Conservation (phyloP, 352 stramenopile genomes). For the Phytopythium helicoides region DNA sequence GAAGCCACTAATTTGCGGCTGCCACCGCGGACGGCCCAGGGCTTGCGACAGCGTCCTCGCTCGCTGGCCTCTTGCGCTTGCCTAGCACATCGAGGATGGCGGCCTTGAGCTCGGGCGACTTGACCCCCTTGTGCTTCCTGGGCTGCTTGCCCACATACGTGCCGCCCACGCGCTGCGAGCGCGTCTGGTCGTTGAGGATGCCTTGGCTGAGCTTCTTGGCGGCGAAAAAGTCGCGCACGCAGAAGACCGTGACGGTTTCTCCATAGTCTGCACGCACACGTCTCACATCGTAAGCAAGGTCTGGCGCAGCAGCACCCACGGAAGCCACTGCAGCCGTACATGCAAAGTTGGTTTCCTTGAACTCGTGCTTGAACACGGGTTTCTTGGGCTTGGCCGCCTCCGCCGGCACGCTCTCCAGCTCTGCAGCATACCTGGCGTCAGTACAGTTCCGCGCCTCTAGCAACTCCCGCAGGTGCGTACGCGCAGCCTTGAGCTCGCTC, state of each 20-base stretch:
- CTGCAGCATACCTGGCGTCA: conserved; percentile 14
- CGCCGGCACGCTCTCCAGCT: conserved; percentile 17
- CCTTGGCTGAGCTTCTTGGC: conserved; percentile 69
- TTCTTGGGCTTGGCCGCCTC: conserved; percentile 25
- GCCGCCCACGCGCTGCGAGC: conserved; percentile 51
- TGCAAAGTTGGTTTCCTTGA: conserved; percentile 69
- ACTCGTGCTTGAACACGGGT: conserved; percentile 75
- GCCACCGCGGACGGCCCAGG: background rate
- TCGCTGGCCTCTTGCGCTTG: conserved; percentile 13
- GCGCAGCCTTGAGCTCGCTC: conserved; percentile 17
- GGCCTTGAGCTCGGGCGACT: conserved; percentile 31
- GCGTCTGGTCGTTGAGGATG: conserved; percentile 74
- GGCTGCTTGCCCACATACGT: conserved; percentile 22
- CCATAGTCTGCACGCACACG: conserved; percentile 46
- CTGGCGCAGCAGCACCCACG: too few relatives aligned
- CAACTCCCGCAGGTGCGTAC: too few relatives aligned
- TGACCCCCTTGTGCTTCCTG: conserved; percentile 25
- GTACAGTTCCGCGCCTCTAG: too few relatives aligned
- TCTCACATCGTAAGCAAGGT: too few relatives aligned
- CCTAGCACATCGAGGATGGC: conserved; percentile 41
- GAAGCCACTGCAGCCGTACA: too few relatives aligned
- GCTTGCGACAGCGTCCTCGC: background rate
- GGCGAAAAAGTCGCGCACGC: conserved; percentile 65
- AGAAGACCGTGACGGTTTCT: conserved; percentile 80
- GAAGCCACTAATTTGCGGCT: background rate